Evolutionary conservation across 2,329 filamentous ascomycete genomes (phyloP).

Genomic region (Aspergillus udagawae): DNA sequence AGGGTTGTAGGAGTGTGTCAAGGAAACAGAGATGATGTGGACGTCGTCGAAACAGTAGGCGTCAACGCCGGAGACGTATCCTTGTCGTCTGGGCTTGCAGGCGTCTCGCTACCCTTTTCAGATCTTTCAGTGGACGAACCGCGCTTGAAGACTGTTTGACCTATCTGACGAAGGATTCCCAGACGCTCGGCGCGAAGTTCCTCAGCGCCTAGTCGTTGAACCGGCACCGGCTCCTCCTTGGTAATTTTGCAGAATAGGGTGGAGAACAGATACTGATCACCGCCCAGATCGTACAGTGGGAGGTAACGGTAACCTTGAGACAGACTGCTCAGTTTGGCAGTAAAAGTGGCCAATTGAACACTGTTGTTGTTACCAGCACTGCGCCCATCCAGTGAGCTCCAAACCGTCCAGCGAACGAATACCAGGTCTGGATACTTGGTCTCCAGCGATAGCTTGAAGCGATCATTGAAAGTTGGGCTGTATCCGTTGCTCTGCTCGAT

Average conservation of each 20-base stretch:
- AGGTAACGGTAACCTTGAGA: constrained; percentile 91
- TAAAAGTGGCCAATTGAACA: constrained; percentile 77
- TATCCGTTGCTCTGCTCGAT: constrained; percentile 87
- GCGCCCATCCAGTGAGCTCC: constrained; percentile 74
- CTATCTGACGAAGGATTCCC: constrained; percentile 41
- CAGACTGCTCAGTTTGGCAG: constrained; percentile 82
- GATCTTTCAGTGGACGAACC: constrained; percentile 37
- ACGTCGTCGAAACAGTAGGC: constrained; percentile 33
- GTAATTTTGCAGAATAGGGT: constrained; percentile 88
- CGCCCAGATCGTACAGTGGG: constrained; percentile 80
- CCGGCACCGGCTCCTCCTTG: constrained; percentile 51
- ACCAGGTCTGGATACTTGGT: constrained; percentile 94
- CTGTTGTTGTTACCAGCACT: constrained; percentile 61
- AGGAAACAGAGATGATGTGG: constrained; percentile 29
- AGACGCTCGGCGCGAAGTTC: constrained; percentile 38
- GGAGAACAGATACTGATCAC: constrained; percentile 91
- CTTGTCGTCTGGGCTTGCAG: constrained; percentile 28
- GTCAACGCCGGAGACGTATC: constrained; percentile 33
- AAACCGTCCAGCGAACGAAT: constrained; percentile 89
- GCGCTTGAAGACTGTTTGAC: constrained; percentile 44
- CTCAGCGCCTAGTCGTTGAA: constrained; percentile 36
- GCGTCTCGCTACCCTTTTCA: constrained; percentile 26
- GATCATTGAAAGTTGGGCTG: constrained; percentile 81
- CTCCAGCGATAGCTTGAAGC: constrained; percentile 74
- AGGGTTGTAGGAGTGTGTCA: neutral